These are phyloP conservation scores for Mycena rebaudengoi DNA, from an alignment of 768 basidiomycete species.

Conservation along the genomic window DNA sequence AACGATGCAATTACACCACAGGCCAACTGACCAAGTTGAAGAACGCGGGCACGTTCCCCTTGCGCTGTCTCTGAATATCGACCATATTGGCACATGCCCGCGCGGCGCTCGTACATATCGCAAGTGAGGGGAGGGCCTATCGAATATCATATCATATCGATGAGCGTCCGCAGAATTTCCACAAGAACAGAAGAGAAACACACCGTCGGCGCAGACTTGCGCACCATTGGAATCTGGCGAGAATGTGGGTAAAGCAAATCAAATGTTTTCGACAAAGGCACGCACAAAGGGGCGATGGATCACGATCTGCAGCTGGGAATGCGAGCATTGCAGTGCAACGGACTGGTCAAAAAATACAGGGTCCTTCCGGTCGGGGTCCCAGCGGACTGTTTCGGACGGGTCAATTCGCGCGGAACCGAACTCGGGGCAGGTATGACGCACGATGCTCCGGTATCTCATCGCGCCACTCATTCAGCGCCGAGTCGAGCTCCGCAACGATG, in stretches of 20 bases:
- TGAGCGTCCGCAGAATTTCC: neutral
- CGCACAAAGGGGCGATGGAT: conserved; percentile 85
- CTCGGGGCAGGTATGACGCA: conserved; percentile 62
- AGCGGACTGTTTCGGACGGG: conserved; percentile 43
- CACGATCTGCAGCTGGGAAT: conserved; percentile 68
- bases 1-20: neutral
- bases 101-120: conserved; percentile 87
- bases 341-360: conserved; percentile 63
- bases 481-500: conserved; percentile 77
- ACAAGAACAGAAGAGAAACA: neutral
- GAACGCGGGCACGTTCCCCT: conserved; percentile 36
- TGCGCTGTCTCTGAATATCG: conserved; percentile 54
- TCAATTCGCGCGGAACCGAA: conserved; percentile 43
- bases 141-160: neutral
- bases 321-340: conserved; percentile 57
- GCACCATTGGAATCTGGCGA: conserved; percentile 75
- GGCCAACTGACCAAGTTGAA: conserved; percentile 50
- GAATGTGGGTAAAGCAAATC: no score
- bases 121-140: conserved; percentile 65
- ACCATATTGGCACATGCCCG: conserved; percentile 78
- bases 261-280: no score
- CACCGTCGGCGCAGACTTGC: conserved; percentile 49
- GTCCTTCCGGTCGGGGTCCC: conserved; percentile 50
- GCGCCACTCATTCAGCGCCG: conserved; percentile 76
- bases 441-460: conserved; percentile 44